Evolutionary conservation across 495 filamentous ascomycete species (phyloP).

Genomic region (Barbatosphaeria neglecta): DNA sequence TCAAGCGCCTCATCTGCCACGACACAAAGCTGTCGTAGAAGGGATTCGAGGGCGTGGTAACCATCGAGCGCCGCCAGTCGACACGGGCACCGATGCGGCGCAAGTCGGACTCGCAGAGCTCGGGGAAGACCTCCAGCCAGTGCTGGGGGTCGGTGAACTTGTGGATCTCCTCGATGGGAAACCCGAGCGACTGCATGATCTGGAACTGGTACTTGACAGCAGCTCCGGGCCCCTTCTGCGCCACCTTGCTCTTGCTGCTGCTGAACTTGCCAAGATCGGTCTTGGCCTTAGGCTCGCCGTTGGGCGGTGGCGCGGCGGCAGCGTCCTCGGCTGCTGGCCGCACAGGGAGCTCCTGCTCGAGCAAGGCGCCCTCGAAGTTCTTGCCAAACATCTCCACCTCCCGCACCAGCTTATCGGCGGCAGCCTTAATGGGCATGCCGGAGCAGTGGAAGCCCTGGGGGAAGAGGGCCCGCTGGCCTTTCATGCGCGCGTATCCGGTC

Average conservation of each 20-base stretch:
- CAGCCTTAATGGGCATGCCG: conserved; percentile 89
- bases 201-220: conserved; percentile 2
- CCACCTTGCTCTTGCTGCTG: conserved; percentile 77
- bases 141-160: conserved; percentile 64
- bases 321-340: conserved; percentile 3
- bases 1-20: conserved; percentile 81
- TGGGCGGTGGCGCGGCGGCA: neutral
- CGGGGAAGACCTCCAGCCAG: conserved; percentile 71
- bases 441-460: conserved; percentile 83
- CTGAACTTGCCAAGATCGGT: conserved; percentile 76
- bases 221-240: conserved; percentile 68
- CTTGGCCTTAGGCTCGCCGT: conserved; percentile 8
- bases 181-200: conserved; percentile 60
- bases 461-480: conserved; percentile 67
- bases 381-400: conserved; percentile 75
- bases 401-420: conserved; percentile 72
- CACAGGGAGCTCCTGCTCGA: conserved; percentile 26
- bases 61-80: conserved; percentile 69
- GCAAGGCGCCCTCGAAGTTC: conserved; percentile 62
- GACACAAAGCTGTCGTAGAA: conserved; percentile 80
- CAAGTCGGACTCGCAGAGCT: conserved; percentile 57
- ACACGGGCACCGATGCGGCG: conserved; percentile 62
- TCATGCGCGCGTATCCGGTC: conserved; percentile 31
- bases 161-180: conserved; percentile 66
- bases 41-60: conserved; percentile 80